Evolutionary conservation across 108 stramenopile species (phyloP).

Genomic region (Schizochytrium sp.): DNA sequence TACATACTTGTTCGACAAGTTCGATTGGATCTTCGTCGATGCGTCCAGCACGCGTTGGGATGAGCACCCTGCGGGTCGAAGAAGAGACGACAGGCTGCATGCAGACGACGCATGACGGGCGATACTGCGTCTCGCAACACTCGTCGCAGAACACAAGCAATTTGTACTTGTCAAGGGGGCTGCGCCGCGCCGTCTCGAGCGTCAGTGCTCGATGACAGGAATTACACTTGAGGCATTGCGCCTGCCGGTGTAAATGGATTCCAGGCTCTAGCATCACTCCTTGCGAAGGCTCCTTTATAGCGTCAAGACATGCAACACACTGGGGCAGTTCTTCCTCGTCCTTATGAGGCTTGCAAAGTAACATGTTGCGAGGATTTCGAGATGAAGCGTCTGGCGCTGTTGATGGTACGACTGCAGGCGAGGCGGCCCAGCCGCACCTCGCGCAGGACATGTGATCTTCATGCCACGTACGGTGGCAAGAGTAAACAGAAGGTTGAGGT

Average conservation of each 20-base stretch:
- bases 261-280: neutral
- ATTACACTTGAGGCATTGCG: neutral
- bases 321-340: neutral
- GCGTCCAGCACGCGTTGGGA: neutral
- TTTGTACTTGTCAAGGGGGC: neutral
- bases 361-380: neutral
- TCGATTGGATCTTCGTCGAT: neutral
- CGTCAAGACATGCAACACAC: neutral
- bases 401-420: too few species aligned
- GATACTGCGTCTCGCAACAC: neutral
- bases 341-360: neutral
- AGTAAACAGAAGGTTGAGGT: neutral
- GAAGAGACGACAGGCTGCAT: neutral
- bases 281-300: neutral
- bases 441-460: neutral
- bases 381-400: too few species aligned
- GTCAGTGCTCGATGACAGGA: neutral
- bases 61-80: neutral
- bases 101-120: neutral
- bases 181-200: neutral
- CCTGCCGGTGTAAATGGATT: neutral
- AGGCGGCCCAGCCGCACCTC: neutral
- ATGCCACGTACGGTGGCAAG: neutral
- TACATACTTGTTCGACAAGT: neutral
- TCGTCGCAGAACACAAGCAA: neutral